Conservation (phyloP, 176 grass and related monocot species). For the Lolium rigidum region DNA sequence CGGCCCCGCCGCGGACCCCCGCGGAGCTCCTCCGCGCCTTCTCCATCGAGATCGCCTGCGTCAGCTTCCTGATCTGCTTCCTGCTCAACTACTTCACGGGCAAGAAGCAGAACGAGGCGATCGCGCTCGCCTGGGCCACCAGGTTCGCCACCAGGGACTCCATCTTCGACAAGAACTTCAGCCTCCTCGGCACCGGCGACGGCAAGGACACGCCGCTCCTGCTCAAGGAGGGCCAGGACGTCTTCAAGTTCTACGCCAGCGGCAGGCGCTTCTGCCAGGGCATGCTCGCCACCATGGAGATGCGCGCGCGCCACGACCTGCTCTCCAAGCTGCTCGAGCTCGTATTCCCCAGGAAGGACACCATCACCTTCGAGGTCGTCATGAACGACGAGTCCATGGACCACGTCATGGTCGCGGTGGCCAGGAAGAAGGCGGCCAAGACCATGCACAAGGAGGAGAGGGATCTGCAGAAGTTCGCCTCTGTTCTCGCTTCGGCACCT, state of each 20-base stretch:
- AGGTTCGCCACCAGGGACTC: conserved; percentile 86
- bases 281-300: conserved; percentile 93
- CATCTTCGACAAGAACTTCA: conserved; percentile 99
- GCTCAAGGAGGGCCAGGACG: conserved; percentile 94
- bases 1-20: conserved; percentile 4
- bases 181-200: conserved; percentile 85
- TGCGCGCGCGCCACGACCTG: conserved; percentile 86
- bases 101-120: conserved; percentile 81
- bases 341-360: conserved; percentile 74
- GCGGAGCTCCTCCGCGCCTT: conserved; percentile 60
- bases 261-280: conserved; percentile 93
- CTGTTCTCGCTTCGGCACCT: conserved; percentile 42
- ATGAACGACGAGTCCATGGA: conserved; percentile 98
- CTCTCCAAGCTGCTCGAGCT: conserved; percentile 72
- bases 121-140: conserved; percentile 89
- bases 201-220: conserved; percentile 87
- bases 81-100: conserved; percentile 95
- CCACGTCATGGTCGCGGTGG: conserved; percentile 76
- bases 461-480: conserved; percentile 79
- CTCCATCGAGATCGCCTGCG: conserved; percentile 77
- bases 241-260: conserved; percentile 98
- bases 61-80: conserved; percentile 95
- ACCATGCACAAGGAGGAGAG: conserved; percentile 89
- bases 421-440: conserved; percentile 85
- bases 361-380: conserved; percentile 86